These are phyloP conservation scores for Coemansia sp. DNA, from an alignment of 192 early-diverging fungal species.

Conservation along the genomic window DNA sequence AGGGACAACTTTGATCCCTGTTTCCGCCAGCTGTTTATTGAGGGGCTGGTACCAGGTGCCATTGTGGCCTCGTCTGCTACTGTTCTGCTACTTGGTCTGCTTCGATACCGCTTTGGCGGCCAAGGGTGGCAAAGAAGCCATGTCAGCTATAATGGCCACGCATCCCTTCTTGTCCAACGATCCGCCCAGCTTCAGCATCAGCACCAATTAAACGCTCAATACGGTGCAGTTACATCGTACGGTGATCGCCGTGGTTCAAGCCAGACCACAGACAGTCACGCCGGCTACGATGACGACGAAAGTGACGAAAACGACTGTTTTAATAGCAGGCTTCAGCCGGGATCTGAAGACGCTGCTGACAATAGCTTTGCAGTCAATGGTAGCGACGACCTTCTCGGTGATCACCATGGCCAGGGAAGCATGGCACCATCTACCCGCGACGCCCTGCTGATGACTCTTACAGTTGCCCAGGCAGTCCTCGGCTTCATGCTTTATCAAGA, in stretches of 20 bases:
- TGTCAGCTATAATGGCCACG: neutral
- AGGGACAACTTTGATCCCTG: constrained; percentile 48
- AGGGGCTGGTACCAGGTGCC: constrained; percentile 19
- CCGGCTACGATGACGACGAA: constrained; percentile 15
- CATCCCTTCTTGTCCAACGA: constrained; percentile 11
- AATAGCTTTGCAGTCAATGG: neutral
- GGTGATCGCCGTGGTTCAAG: neutral
- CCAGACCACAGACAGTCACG: neutral
- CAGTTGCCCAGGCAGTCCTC: constrained; percentile 18
- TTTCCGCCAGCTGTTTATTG: constrained; percentile 44
- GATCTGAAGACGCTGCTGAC: neutral
- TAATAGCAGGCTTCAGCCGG: neutral
- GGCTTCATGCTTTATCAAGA: constrained; percentile 10
- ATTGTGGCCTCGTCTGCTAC: constrained; percentile 20
- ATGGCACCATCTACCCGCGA: constrained; percentile 33
- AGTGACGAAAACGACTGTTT: constrained; percentile 4
- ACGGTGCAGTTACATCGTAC: constrained; percentile 7
- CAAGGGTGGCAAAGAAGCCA: neutral
- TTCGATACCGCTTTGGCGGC: constrained; percentile 15
- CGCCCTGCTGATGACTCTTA: constrained; percentile 20
- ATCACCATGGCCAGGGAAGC: neutral
- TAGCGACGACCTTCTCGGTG: neutral
- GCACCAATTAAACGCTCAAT: neutral
- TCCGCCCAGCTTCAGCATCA: neutral
- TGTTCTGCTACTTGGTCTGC: constrained; percentile 7